phyloP scores from a whole-genome alignment of 495 filamentous ascomycete species.

The Aspergillus sclerotiicarbonarius region DNA sequence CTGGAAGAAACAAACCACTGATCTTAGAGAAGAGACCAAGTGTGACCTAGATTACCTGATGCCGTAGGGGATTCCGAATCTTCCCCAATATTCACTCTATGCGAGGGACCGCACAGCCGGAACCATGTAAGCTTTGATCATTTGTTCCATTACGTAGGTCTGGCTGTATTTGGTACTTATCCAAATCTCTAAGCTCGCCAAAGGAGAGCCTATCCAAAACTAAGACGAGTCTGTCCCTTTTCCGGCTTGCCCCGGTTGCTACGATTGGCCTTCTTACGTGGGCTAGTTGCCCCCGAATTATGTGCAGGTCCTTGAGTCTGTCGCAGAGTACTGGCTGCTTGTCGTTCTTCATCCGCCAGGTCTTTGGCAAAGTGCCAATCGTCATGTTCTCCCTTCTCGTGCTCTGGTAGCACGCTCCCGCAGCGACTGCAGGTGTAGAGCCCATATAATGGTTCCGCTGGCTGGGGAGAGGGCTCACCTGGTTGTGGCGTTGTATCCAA shows the following conservation, averaged over 20 bases:
- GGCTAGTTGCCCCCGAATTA: conserved; percentile 25
- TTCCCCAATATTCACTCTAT: too few relatives aligned
- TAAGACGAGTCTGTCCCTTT: conserved; percentile 73
- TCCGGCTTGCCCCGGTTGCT: conserved; percentile 54
- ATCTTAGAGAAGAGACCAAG: too few relatives aligned
- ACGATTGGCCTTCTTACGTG: conserved; percentile 32
- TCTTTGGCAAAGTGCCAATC: conserved; percentile 97
- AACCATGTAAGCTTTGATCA: too few relatives aligned
- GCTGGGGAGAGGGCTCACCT: neutral
- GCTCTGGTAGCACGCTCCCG: conserved; percentile 50
- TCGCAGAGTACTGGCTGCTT: conserved; percentile 28
- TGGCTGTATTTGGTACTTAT: neutral
- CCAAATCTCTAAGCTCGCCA: neutral
- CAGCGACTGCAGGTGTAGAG: conserved; percentile 67
- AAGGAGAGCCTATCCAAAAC: conserved; percentile 51
- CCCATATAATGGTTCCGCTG: conserved; percentile 38
- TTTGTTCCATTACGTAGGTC: too few relatives aligned
- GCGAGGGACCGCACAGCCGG: too few relatives aligned
- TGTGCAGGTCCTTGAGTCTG: conserved; percentile 19
- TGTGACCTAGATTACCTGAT: too few relatives aligned
- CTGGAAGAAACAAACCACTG: too few relatives aligned
- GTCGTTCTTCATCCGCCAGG: conserved; percentile 62
- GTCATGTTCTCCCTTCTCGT: conserved; percentile 70
- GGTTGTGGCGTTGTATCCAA: neutral
- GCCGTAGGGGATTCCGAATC: too few relatives aligned